Percentiles rank a stretch among this genome's conserved stretches.
These are phyloP conservation scores for Nakazawaea sp. DNA, from an alignment of 805 yeast genomes.

Conservation along the genomic window DNA sequence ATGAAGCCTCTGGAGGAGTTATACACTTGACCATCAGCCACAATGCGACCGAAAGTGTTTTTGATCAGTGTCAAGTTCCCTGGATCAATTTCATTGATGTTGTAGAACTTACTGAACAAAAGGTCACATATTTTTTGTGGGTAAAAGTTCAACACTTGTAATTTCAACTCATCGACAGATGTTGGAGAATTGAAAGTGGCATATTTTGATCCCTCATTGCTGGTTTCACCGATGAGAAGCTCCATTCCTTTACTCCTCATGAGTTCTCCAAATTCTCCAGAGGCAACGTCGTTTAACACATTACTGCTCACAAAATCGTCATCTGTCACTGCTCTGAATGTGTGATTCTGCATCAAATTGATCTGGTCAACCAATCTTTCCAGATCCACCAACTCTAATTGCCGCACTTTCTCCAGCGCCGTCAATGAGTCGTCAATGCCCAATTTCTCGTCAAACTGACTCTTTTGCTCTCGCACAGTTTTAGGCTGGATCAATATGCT, in stretches of 20 bases:
- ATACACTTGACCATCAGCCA: constrained; percentile 32
- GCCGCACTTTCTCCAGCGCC: constrained; percentile 15
- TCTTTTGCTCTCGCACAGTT: constrained; percentile 24
- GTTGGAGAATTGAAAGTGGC: constrained; percentile 24
- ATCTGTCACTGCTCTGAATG: constrained; percentile 35
- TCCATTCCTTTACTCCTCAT: constrained; percentile 16
- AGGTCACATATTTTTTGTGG: constrained; percentile 21
- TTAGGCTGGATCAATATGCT: constrained; percentile 32
- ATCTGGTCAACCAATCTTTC: constrained; percentile 18
- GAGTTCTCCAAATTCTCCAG: constrained; percentile 22
- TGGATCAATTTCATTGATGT: constrained; percentile 12
- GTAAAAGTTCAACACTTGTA: constrained; percentile 29
- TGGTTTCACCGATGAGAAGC: constrained; percentile 27
- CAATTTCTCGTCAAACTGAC: constrained; percentile 29
- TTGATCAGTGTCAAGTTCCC: constrained; percentile 15
- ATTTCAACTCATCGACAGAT: constrained; percentile 19
- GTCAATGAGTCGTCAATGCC: constrained; percentile 15
- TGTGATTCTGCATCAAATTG: constrained; percentile 20
- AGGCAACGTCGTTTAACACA: constrained; percentile 24
- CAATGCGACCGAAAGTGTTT: constrained; percentile 25
- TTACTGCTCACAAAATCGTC: constrained; percentile 25
- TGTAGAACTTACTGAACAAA: constrained; percentile 19
- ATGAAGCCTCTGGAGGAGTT: constrained; percentile 30
- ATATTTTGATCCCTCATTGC: constrained; percentile 26
- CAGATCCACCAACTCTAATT: constrained; percentile 16